phyloP scores from a whole-genome alignment of 2,329 filamentous ascomycete species.

The Colletotrichum costaricense region DNA sequence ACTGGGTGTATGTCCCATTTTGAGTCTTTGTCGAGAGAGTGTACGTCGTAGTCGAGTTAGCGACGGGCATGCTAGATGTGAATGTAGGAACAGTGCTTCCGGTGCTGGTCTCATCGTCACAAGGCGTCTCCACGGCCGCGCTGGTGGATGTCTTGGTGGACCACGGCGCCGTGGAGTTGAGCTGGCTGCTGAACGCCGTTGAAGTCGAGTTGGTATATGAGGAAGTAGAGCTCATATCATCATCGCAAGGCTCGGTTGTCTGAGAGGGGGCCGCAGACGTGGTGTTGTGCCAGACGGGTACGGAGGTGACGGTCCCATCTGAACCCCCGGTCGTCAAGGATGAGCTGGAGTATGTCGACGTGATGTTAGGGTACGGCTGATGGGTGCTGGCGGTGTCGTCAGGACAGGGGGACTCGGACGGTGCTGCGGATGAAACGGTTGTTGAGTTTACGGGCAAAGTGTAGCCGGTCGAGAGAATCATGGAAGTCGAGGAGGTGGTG shows the following conservation, averaged over 20 bases:
- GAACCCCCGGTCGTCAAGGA: neutral
- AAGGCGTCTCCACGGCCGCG: neutral
- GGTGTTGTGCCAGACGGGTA: neutral
- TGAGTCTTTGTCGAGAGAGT: neutral
- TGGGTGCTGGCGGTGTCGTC: neutral
- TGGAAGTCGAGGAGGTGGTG: neutral
- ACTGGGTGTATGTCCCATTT: neutral
- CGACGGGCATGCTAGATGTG: neutral
- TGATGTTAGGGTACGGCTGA: neutral
- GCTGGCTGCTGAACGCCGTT: neutral
- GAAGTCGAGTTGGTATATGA: neutral
- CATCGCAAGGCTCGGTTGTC: conserved; percentile 20
- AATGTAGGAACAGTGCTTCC: neutral
- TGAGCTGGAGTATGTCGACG: neutral
- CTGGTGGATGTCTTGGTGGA: neutral
- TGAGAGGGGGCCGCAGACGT: neutral
- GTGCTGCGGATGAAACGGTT: neutral
- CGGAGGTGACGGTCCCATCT: neutral
- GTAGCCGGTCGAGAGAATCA: neutral
- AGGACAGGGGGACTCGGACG: conserved; percentile 8
- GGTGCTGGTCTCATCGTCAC: neutral
- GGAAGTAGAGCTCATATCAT: conserved; percentile 2
- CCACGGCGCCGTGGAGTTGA: neutral
- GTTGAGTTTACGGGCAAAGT: neutral
- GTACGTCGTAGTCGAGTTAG: neutral